phyloP scores from a whole-genome alignment of 768 basidiomycete genomes.

The Rhizopogon vesiculosus region DNA sequence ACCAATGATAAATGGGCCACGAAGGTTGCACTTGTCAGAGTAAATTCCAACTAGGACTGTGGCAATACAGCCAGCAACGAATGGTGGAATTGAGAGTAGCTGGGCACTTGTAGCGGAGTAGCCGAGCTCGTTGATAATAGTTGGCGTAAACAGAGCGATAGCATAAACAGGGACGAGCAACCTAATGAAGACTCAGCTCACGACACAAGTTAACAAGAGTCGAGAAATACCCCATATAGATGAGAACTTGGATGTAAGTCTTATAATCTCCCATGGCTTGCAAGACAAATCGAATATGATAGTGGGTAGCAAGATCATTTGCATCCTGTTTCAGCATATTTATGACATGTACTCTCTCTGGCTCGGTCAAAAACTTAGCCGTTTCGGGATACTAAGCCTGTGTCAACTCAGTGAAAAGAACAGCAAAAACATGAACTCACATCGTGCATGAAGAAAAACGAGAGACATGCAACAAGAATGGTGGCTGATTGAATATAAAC shows the following conservation, averaged over 20 bases:
- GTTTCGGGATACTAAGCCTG: constrained; percentile 48
- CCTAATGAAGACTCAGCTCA: constrained; percentile 15
- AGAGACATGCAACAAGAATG: constrained; percentile 9
- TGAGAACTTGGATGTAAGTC: constrained; percentile 27
- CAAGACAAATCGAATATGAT: constrained; percentile 39
- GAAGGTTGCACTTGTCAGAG: constrained; percentile 36
- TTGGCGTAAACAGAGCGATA: constrained; percentile 47
- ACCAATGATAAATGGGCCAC: constrained; percentile 48
- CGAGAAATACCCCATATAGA: constrained; percentile 36
- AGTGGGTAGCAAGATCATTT: constrained; percentile 41
- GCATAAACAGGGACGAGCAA: constrained; percentile 43
- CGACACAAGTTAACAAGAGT: constrained; percentile 1
- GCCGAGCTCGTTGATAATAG: constrained; percentile 46
- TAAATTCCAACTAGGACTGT: constrained; percentile 38
- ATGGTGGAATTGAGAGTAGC: constrained; percentile 45
- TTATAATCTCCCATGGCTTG: constrained; percentile 47
- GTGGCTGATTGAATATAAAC: constrained; percentile 13
- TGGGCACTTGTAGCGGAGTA: constrained; percentile 49
- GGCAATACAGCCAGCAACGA: constrained; percentile 38
- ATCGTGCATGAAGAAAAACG: constrained; percentile 53
- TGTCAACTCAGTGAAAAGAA: neutral
- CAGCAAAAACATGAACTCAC: constrained; percentile 21
- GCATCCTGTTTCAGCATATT: constrained; percentile 40
- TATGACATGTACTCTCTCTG: constrained; percentile 36
- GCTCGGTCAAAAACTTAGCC: constrained; percentile 46